Evolutionary conservation across 2,329 filamentous ascomycete species (phyloP).

Genomic region (Teratosphaeria destructans): DNA sequence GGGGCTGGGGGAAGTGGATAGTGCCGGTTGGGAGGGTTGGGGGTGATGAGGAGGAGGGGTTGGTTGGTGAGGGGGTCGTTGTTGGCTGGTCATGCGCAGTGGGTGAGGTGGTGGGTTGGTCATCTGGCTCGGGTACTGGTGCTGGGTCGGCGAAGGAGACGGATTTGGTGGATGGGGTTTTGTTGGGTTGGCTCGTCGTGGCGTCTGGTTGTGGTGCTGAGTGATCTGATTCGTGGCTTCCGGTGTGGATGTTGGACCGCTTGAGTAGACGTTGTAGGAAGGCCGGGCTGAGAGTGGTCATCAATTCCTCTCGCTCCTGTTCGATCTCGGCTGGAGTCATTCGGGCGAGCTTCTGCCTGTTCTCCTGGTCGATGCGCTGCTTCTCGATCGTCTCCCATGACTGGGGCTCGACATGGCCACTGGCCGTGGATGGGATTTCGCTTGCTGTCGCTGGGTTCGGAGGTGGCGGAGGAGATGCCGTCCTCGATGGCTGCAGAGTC

Average conservation of each 20-base stretch:
- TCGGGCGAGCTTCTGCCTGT: conserved; percentile 56
- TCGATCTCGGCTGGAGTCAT: conserved; percentile 81
- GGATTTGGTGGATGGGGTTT: background rate
- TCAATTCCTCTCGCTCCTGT: conserved; percentile 67
- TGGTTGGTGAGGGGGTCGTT: background rate
- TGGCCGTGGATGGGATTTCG: background rate
- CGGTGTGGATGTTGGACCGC: conserved; percentile 65
- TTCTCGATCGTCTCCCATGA: conserved; percentile 48
- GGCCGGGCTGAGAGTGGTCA: conserved; percentile 62
- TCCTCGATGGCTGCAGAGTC: background rate
- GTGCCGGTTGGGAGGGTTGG: conserved; percentile 11
- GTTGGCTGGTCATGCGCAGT: background rate
- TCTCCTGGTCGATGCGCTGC: conserved; percentile 70
- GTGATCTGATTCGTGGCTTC: conserved; percentile 32
- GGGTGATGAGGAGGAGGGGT: background rate
- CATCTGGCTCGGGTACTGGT: background rate
- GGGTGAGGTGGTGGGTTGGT: background rate
- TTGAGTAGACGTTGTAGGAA: conserved; percentile 68
- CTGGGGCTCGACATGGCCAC: conserved; percentile 11
- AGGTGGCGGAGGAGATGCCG: background rate
- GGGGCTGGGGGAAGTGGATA: conserved; percentile 50
- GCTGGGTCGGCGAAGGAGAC: background rate
- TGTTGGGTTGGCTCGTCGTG: background rate
- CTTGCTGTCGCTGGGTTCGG: background rate
- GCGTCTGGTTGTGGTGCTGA: background rate